Conservation (phyloP, 2,329 filamentous ascomycete species). For the Paecilomyces formosus region DNA sequence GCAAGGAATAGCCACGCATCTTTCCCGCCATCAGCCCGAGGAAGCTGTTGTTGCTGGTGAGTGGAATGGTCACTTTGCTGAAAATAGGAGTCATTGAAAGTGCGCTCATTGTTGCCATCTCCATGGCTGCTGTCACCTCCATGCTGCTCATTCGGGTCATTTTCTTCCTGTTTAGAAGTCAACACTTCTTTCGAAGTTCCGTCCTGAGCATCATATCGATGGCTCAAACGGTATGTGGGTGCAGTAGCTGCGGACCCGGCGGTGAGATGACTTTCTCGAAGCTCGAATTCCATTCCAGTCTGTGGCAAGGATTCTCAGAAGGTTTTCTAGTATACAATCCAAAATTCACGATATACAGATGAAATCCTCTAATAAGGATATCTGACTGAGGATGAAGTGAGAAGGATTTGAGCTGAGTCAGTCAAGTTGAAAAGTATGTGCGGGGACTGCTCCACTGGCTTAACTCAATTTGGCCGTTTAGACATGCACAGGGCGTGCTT, state of each 20-base stretch:
- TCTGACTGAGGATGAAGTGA: neutral
- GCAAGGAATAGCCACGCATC: conserved; percentile 8
- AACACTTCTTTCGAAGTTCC: neutral
- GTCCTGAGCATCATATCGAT: neutral
- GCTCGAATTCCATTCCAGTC: neutral
- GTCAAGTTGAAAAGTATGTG: neutral
- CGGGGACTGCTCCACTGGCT: neutral
- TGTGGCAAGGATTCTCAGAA: neutral
- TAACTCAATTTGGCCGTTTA: neutral
- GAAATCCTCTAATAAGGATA: neutral
- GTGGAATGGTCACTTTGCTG: neutral
- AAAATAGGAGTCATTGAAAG: neutral
- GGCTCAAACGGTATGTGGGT: neutral
- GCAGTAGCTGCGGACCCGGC: neutral
- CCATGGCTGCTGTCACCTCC: neutral
- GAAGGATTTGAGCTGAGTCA: neutral
- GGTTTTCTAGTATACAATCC: neutral
- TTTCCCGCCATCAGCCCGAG: neutral
- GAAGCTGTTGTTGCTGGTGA: neutral
- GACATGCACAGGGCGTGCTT: neutral
- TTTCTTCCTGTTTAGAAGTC: neutral
- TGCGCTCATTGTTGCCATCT: neutral
- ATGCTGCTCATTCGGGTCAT: neutral
- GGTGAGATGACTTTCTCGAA: neutral
- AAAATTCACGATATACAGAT: neutral